A percentile compares a stretch with the other conserved stretches of the same genome.
Evolutionary conservation across 768 basidiomycete species (phyloP).

Genomic region (Mycena polygramma): DNA sequence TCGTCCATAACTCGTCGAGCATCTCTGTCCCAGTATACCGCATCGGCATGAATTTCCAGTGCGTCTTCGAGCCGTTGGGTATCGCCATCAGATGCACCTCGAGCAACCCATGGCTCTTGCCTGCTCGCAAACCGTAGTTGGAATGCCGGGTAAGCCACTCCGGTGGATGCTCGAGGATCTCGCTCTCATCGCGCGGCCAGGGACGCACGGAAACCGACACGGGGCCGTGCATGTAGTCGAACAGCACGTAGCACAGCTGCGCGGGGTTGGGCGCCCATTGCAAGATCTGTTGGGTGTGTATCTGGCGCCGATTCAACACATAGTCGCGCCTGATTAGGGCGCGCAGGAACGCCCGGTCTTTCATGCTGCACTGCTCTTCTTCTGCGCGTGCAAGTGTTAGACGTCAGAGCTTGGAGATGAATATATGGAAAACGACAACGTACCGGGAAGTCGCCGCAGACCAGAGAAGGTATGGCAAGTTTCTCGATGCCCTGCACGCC

Average conservation of each 20-base stretch:
- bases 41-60: conserved; percentile 12
- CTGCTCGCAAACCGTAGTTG: not conserved
- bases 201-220: not conserved
- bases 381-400: not conserved
- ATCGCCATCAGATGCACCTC: conserved; percentile 6
- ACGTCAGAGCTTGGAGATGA: too few relatives aligned
- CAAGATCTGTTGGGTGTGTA: not conserved
- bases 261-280: not conserved
- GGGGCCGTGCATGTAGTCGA: conserved; percentile 2
- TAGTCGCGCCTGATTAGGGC: conserved; percentile 7
- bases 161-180: not conserved
- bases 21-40: not conserved
- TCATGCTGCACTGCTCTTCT: conserved; percentile 3
- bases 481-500: conserved; percentile 1
- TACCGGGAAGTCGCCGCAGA: not conserved
- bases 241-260: not conserved
- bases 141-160: not conserved
- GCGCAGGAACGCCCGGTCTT: conserved; percentile 7
- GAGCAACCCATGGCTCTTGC: not conserved
- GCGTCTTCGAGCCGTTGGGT: not conserved
- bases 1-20: not conserved
- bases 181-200: not conserved
- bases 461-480: not conserved
- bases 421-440: too few relatives aligned
- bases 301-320: not conserved